Conservation (phyloP, 139 green algal genomes). For the Coelastrella sp. region DNA sequence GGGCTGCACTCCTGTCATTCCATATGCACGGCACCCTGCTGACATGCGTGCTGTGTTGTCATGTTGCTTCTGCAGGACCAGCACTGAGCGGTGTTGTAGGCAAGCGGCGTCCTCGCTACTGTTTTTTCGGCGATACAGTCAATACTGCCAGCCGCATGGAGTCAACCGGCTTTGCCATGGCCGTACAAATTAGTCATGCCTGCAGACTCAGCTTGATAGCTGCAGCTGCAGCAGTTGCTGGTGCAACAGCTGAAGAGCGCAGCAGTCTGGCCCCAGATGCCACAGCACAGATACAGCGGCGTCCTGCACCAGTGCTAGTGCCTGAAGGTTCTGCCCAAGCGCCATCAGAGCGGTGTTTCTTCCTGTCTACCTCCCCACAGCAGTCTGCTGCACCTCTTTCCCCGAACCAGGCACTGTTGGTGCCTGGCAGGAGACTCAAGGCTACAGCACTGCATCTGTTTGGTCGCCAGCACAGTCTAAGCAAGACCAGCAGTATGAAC, state of each 20-base stretch:
- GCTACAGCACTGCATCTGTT: too few relatives aligned
- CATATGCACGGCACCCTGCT: background rate
- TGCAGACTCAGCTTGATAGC: background rate
- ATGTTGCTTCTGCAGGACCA: background rate
- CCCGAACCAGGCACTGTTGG: too few relatives aligned
- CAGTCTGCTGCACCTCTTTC: background rate
- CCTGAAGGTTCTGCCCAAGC: background rate
- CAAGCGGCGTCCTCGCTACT: constrained; percentile 35
- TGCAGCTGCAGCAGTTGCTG: background rate
- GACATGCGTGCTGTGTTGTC: background rate
- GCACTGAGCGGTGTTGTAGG: constrained; percentile 29
- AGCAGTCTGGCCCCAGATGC: too few relatives aligned
- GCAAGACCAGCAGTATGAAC: too few relatives aligned
- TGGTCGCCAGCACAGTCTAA: too few relatives aligned
- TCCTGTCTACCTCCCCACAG: background rate
- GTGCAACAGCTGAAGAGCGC: background rate
- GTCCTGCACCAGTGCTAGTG: background rate
- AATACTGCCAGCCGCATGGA: constrained; percentile 76
- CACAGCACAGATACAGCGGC: background rate
- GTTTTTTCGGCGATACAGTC: constrained; percentile 55
- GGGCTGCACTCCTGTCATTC: background rate
- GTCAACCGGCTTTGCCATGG: constrained; percentile 56
- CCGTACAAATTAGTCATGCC: constrained; percentile 55
- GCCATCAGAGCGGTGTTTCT: background rate
- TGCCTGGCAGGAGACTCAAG: too few relatives aligned